phyloP scores from a whole-genome alignment of 75 land plant species.

The Azolla pinnata region DNA sequence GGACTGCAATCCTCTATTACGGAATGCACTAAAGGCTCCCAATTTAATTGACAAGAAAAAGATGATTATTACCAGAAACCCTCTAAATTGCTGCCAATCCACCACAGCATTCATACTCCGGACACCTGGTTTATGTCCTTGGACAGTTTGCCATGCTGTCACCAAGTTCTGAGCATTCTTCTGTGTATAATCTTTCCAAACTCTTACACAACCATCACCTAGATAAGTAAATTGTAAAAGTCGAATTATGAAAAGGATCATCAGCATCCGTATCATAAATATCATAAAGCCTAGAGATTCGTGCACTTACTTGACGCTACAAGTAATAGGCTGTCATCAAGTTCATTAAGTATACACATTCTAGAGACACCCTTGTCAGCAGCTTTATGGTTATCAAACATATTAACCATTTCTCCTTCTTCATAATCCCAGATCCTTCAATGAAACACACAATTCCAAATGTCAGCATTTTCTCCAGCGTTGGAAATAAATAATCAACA shows the following conservation, averaged over 20 bases:
- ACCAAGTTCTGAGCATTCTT: constrained; percentile 62
- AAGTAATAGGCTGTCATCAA: constrained; percentile 83
- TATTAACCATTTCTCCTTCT: constrained; percentile 46
- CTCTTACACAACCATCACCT: constrained; percentile 89
- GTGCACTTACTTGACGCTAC: constrained; percentile 75
- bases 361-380: constrained; percentile 72
- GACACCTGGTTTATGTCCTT: constrained; percentile 68
- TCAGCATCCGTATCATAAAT: background rate
- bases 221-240: constrained; percentile 2
- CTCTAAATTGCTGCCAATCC: constrained; percentile 96
- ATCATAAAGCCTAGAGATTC: background rate
- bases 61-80: constrained; percentile 56
- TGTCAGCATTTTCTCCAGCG: too few species aligned
- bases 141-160: constrained; percentile 83
- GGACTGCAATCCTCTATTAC: background rate
- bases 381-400: constrained; percentile 70
- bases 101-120: constrained; percentile 67
- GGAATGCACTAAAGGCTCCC: background rate
- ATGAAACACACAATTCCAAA: too few species aligned
- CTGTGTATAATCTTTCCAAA: constrained; percentile 79
- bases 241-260: background rate
- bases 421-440: constrained; percentile 85
- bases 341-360: constrained; percentile 81
- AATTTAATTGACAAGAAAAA: background rate
- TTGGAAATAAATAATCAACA: too few species aligned